Evolutionary conservation across 495 filamentous ascomycete species (phyloP), one percentile per base, ranked within the genome.

Genomic region (Terfezia claveryi): DNA sequence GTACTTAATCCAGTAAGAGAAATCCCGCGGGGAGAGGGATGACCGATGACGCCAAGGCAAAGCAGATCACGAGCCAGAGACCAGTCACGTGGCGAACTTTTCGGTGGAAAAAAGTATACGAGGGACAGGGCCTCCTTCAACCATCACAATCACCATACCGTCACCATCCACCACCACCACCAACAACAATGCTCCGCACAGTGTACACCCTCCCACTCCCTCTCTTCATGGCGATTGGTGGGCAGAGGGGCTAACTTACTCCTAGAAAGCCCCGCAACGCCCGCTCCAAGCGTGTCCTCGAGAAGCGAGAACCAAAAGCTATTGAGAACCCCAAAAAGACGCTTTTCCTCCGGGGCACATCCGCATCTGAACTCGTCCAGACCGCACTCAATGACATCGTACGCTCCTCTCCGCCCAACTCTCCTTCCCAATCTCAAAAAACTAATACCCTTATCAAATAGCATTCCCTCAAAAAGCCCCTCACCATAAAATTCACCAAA

Each of bases 221-320:
- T 20, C 41, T 14, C 41, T 20, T 32, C 27, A 4, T 7, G 27
- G 27, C 4, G 7, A 7, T 32, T 32, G 27, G 27, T 32, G 27
- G 7, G 7, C 4, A 32, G 27, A 32, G 27, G 27, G 27, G 27
- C 27, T 32, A 32, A 32, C 27, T 32, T 7, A 32, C 27, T 32
- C 17, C 41, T 51, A 51, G 50, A 51, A 51, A 51, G 77, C 87
- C 91, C 57, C 81, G 83, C 61, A 95, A 85, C 67, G 87, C 88
- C 55, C 87, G 91, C 74, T 89, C 85, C 44, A 92, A 89, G 74
- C 82, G 91, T 55, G 84, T 83, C 52, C 80, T 94, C 62, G 91
- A 92, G 66, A 85, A 88, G 68, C 91, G 81, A 59, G 87, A 80
- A 58, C 85, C 92, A n/a, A 92, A 94, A 67, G 68, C 75, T 53